These are phyloP conservation scores for Aureobasidium sp. DNA, from an alignment of 2,329 filamentous ascomycete genomes.

Conservation along the genomic window DNA sequence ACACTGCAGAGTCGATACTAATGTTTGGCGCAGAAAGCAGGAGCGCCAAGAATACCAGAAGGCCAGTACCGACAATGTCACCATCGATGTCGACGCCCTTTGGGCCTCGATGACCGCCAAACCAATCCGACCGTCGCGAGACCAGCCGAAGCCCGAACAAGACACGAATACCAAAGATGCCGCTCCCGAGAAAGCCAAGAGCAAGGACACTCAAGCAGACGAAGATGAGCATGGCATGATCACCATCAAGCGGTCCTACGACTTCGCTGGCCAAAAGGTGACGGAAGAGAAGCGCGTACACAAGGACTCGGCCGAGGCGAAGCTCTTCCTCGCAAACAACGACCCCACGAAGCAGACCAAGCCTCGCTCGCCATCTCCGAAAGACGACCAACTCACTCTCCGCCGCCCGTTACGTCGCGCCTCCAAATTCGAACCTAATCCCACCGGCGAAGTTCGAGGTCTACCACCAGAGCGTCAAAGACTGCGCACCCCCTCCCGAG, in stretches of 20 bases:
- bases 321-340: conserved; percentile 39
- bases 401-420: conserved; percentile 36
- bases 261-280: conserved; percentile 47
- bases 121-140: conserved; percentile 19
- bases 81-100: conserved; percentile 46
- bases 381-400: conserved; percentile 23
- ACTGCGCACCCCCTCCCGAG: conserved; percentile 21
- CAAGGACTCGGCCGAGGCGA: conserved; percentile 46
- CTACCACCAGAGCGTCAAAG: conserved; percentile 37
- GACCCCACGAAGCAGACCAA: conserved; percentile 22
- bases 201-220: conserved; percentile 16
- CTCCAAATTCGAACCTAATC: conserved; percentile 43
- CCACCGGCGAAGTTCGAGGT: conserved; percentile 36
- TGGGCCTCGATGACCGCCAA: conserved; percentile 43
- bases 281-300: conserved; percentile 46
- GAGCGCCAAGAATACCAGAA: conserved; percentile 39
- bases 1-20: not conserved
- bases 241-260: conserved; percentile 47
- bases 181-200: conserved; percentile 1
- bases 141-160: conserved; percentile 12
- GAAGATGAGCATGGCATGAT: conserved; percentile 36
- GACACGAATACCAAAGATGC: not conserved
- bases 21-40: conserved; percentile 29
- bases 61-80: conserved; percentile 36
- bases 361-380: conserved; percentile 15